A percentile compares a stretch with the other conserved stretches of the same genome.
Conservation (phyloP, 768 basidiomycete genomes). For the Boletellus ananiceps region DNA sequence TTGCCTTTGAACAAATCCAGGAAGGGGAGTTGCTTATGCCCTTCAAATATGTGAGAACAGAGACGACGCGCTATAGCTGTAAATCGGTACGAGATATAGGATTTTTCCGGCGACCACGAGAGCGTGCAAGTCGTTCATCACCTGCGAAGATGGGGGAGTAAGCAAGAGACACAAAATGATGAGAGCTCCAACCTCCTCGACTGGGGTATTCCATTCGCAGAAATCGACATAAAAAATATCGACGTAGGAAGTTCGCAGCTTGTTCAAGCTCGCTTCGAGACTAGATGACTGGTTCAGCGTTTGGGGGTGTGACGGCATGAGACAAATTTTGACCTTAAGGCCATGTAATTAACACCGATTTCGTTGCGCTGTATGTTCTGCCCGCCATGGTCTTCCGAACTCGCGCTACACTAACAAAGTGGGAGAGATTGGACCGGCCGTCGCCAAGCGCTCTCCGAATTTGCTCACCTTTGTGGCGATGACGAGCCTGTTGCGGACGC, state of each 20-base stretch:
- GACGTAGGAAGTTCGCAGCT: constrained; percentile 53
- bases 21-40: constrained; percentile 42
- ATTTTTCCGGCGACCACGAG: constrained; percentile 41
- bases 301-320: no score
- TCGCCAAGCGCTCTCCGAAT: background rate
- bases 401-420: constrained; percentile 9
- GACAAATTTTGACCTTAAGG: constrained; percentile 30
- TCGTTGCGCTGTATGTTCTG: constrained; percentile 13
- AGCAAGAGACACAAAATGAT: no score
- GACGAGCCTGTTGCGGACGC: constrained; percentile 42
- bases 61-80: background rate
- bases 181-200: constrained; percentile 34
- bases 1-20: constrained; percentile 43
- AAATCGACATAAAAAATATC: constrained; percentile 53
- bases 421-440: background rate
- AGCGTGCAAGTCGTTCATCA: constrained; percentile 39
- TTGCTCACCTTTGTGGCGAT: constrained; percentile 39
- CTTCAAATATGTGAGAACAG: constrained; percentile 11
- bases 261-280: constrained; percentile 35
- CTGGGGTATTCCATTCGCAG: constrained; percentile 42
- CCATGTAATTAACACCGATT: constrained; percentile 23
- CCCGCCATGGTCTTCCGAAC: constrained; percentile 9
- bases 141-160: no score
- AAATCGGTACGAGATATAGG: constrained; percentile 31
- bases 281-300: constrained; percentile 18